Evolutionary conservation across 2,329 filamentous ascomycete genomes (phyloP), one percentile per base, ranked within the genome.

Genomic region (Xylariales sp.): DNA sequence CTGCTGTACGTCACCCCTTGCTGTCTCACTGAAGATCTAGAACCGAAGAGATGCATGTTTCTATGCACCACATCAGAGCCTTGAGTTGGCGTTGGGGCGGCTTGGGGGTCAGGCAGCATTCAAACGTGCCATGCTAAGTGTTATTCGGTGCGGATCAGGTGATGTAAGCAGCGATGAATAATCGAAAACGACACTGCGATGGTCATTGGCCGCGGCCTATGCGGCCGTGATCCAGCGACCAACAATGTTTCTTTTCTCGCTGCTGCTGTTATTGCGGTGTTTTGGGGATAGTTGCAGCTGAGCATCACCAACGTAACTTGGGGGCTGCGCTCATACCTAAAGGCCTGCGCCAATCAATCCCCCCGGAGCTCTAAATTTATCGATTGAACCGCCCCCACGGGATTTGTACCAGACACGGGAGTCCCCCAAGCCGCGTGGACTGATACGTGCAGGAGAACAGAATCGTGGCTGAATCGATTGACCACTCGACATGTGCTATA

Each of bases 351-450:
- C 57, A 68, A 60, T 59, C 63, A 63, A 55, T 49, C 49, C 43
- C 54, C 60, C 43, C 34, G 43, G 16, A 48, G 32, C 57, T 53
- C 60, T 66, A 66, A 62, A 68, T 58, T 66, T 70, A 69, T 70
- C 59, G 52, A 64, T 58, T 36, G 63, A 64, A 62, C 63, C 68
- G 66, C 65, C 68, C 68, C 68, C 68, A 66, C 59, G 56, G 62
- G 52, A 46, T n/a, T n/a, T 55, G 58, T 52, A 56, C 48, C 65
- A 46, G 62, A 63, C 45, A 55, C 65, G 62, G 61, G 46, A 64
- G 49, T 65, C 32, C 36, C 39, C 32, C 59, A 61, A 66, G 55
- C 62, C 65, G 68, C 59, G 60, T 65, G 68, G 68, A 58, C 46
- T 56, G 62, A 68, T 67, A 52, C 46, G 61, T 46, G 52, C 52